A percentile compares a stretch with the other conserved stretches of the same genome.
Conservation (phyloP, 2,329 filamentous ascomycete genomes). For the Botrytis cinerea region DNA sequence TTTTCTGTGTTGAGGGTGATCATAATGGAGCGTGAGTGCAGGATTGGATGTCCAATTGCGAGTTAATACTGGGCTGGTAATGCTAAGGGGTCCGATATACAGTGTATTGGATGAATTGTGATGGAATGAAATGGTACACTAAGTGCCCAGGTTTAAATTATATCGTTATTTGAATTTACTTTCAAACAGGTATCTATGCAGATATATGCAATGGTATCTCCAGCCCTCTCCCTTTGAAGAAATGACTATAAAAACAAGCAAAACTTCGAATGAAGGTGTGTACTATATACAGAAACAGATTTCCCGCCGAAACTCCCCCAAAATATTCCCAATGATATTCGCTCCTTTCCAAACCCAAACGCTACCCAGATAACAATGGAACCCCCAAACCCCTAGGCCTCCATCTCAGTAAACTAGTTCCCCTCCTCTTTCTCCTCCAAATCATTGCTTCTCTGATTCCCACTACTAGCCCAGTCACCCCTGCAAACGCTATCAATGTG, state of each 20-base stretch:
- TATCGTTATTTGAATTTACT: not conserved
- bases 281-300: not conserved
- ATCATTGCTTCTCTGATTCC: conserved; percentile 17
- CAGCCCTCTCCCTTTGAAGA: no score
- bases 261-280: not conserved
- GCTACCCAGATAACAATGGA: conserved; percentile 15
- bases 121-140: not conserved
- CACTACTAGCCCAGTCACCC: conserved; percentile 11
- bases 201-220: not conserved
- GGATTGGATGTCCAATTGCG: not conserved
- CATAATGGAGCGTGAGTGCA: not conserved
- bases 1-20: not conserved
- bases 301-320: conserved; percentile 1
- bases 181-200: not conserved
- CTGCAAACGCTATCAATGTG: conserved; percentile 9
- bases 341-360: not conserved
- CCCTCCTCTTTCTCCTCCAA: conserved; percentile 16
- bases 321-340: not conserved
- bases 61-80: not conserved
- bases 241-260: not conserved
- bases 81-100: not conserved
- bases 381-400: conserved; percentile 15
- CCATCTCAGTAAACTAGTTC: conserved; percentile 14
- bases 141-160: not conserved
- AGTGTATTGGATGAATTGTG: not conserved